Conservation (phyloP, 2,329 filamentous ascomycete species). For the Byssoonygena ceratinophila region DNA sequence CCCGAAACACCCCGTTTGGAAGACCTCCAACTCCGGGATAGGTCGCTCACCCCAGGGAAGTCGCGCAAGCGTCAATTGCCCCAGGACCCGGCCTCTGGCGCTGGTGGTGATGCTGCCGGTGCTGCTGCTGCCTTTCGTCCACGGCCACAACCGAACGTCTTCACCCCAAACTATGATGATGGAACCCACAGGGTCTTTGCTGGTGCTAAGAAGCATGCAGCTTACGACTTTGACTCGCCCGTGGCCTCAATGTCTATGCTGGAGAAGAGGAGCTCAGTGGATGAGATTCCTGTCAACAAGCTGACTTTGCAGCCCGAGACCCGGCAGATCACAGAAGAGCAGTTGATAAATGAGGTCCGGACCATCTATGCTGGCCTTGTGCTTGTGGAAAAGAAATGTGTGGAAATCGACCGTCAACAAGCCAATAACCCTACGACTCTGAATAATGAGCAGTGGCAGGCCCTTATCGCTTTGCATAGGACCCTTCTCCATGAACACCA, state of each 20-base stretch:
- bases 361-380: slow-evolving; percentile 61
- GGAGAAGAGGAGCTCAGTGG: not conserved
- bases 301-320: slow-evolving; percentile 47
- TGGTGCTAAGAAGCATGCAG: slow-evolving; percentile 4
- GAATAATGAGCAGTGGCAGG: slow-evolving; percentile 67
- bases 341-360: slow-evolving; percentile 63
- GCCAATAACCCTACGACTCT: slow-evolving; percentile 44
- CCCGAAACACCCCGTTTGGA: slow-evolving; percentile 6
- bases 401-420: slow-evolving; percentile 63
- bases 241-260: slow-evolving; percentile 6
- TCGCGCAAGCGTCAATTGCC: slow-evolving; percentile 6
- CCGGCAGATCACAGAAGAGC: slow-evolving; percentile 61
- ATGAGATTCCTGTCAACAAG: slow-evolving; percentile 5
- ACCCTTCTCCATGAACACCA: slow-evolving; percentile 74
- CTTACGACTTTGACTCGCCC: slow-evolving; percentile 7
- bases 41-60: not conserved
- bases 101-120: too few species aligned
- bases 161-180: slow-evolving; percentile 9
- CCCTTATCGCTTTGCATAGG: slow-evolving; percentile 68
- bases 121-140: not conserved
- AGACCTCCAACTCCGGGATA: slow-evolving; percentile 7
- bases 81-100: not conserved
- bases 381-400: slow-evolving; percentile 79
- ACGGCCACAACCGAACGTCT: slow-evolving; percentile 3
- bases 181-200: slow-evolving; percentile 4